Base-by-base conservation (phyloP, 2,329 filamentous ascomycete species). In the Fusarium drepaniforme region DNA sequence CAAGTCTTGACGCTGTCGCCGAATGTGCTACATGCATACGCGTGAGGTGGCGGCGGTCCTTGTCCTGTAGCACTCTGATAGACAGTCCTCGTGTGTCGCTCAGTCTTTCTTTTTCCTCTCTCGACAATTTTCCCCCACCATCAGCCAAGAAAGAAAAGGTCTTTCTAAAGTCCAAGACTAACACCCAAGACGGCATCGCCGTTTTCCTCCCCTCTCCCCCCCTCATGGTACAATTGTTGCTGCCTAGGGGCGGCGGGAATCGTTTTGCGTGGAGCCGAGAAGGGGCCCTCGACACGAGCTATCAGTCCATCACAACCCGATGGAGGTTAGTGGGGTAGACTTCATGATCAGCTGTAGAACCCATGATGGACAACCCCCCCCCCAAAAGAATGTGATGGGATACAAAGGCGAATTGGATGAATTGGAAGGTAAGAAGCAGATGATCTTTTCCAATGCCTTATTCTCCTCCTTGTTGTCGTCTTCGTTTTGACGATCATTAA, bases 291-390 rank as follows among this genome's bases (percentile, higher is more conserved):
- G 51, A 35, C 56, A 16, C 16, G 35, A 53, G 60, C 42, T 51
- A 62, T 63, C 64, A 74, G 65, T 68, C 59, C 66, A 72, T 70
- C 67, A 59, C 46, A 53, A 21, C 60, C 66, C 57, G 40, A 74
- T 75, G 63, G 42, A 70, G 68, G 70, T 64, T 72, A 74, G 65
- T 49, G 57, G 30, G 25, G 25, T 13, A 63, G 69, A 73, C 65
- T 74, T 68, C 73, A 75, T 75, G 73, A 75, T 75, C 70, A 60
- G 59, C 62, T 59, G 12, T 64, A 75, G 73, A 67, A 73, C 62
- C 75, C 72, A 75, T 75, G 72, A 74, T 75, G 72, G 21, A 28
- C 53, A 49, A 40, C 18, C 16, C 46, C 23, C 23, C 23, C 23
- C 21, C 16, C 46, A 42, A n/a, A 11, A 44, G 23, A n/a, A 57